These are phyloP conservation scores for Panellus pusillus DNA, from an alignment of 768 basidiomycete genomes.

Conservation along the genomic window DNA sequence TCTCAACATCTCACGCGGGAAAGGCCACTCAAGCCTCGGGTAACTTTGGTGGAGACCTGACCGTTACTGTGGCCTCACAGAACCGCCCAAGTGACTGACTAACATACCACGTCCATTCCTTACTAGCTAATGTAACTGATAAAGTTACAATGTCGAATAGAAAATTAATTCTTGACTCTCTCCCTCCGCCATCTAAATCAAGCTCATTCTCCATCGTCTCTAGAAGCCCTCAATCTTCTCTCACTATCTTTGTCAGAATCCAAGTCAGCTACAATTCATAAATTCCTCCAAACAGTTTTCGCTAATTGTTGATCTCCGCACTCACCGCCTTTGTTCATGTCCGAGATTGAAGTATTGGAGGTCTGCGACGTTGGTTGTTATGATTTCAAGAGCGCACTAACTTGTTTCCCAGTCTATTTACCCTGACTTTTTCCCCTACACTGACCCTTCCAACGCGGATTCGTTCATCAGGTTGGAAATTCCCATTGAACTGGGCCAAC, in stretches of 20 bases:
- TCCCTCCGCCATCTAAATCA: not conserved
- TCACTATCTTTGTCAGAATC: too few species aligned
- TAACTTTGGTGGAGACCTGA: too few species aligned
- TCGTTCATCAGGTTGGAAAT: conserved; percentile 55
- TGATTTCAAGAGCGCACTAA: not conserved
- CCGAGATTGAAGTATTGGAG: conserved; percentile 17
- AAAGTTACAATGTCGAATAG: too few species aligned
- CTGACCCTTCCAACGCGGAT: conserved; percentile 33
- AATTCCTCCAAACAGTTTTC: not conserved
- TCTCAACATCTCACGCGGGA: too few species aligned
- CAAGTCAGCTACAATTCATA: not conserved
- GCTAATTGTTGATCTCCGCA: too few species aligned
- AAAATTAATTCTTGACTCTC: too few species aligned
- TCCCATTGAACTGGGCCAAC: conserved; percentile 57
- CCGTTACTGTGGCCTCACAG: too few species aligned
- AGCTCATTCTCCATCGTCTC: too few species aligned
- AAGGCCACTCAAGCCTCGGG: not conserved
- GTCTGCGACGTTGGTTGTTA: not conserved
- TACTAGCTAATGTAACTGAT: too few species aligned
- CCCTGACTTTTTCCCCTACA: conserved; percentile 61
- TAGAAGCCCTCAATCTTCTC: too few species aligned
- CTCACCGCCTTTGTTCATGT: not conserved
- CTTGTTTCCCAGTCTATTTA: conserved; percentile 61
- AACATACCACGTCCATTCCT: too few species aligned
- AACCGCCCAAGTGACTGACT: too few species aligned